Evolutionary conservation across 257 asterid genomes (phyloP), one percentile per base, ranked within the genome.

Genomic region (Apocynum venetum): DNA sequence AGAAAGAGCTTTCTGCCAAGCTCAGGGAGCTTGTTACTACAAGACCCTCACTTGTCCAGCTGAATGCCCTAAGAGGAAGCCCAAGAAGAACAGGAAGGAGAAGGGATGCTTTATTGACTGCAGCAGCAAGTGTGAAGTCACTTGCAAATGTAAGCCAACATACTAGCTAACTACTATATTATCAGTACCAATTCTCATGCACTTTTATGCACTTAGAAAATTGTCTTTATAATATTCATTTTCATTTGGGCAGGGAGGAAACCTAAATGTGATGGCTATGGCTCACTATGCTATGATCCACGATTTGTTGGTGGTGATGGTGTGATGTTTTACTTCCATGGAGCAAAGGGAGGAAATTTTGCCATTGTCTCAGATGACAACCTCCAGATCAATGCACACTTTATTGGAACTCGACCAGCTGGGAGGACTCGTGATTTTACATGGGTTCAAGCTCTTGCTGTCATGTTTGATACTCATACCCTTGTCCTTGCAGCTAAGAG

Each of bases 271-370:
- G 86, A 83, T 25, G 95, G 93, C 73, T 83, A 51, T 40, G 97
- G 97, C 46, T 76, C 92, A 15, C 71, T 89, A 12, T 92, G 97
- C 80, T 90, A 89, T 9, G 94, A 92, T 74, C 97, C 97, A 0
- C 91, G 97, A 14, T 90, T 92, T 49, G 86, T 92, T 15, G 97
- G 97, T 1, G 97, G 94, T 6, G 94, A 92, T 12, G 97, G 97
- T 1, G 88, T 87, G 41, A 88, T 92, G 90, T 92, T 92, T 89
- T 92, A 89, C 89, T 92, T 92, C 92, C 97, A 92, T 7, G 96
- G 97, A 76, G 79, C 84, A 4, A 89, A 87, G 78, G 93, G 90
- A 1, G 67, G 84, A 3, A 80, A 86, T 51, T 92, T 87, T 36
- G 91, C 97, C 68, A 87, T 90, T 17, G 86, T 92, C 74, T 87